A percentile compares a stretch with the other conserved stretches of the same genome.
These are phyloP conservation scores for Sanguinoderma infundibulare DNA, from an alignment of 1,284 basidiomycete species.

Conservation along the genomic window DNA sequence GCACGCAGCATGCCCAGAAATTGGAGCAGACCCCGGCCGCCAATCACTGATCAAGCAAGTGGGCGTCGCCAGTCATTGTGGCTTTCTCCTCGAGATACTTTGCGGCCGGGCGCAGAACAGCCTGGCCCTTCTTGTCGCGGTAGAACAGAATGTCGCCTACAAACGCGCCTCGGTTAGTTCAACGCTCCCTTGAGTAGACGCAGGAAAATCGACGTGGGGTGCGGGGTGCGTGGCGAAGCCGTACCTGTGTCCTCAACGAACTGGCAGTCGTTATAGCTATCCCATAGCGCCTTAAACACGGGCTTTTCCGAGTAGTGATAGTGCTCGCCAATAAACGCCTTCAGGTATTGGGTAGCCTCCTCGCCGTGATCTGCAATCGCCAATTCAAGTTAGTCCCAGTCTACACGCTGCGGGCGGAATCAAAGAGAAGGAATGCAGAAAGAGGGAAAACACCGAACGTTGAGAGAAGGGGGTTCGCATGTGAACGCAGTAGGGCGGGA, in stretches of 20 bases:
- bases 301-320: conserved; percentile 53
- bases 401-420: neutral
- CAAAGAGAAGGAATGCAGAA: neutral
- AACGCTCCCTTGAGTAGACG: neutral
- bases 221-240: neutral
- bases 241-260: conserved; percentile 70
- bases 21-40: too few species aligned
- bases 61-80: neutral
- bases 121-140: conserved; percentile 29
- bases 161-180: conserved; percentile 26
- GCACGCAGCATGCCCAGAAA: too few species aligned
- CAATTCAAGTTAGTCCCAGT: conserved; percentile 2
- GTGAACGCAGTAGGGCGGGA: neutral
- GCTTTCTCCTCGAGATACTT: conserved; percentile 8
- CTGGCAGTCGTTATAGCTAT: conserved; percentile 61
- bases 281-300: conserved; percentile 58
- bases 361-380: conserved; percentile 45
- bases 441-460: neutral
- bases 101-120: conserved; percentile 23
- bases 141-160: conserved; percentile 32
- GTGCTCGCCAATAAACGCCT: conserved; percentile 56
- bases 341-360: conserved; percentile 55
- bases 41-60: too few species aligned
- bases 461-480: neutral
- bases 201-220: neutral